Conservation (phyloP, 495 filamentous ascomycete genomes). For the Cudoniella acicularis region DNA sequence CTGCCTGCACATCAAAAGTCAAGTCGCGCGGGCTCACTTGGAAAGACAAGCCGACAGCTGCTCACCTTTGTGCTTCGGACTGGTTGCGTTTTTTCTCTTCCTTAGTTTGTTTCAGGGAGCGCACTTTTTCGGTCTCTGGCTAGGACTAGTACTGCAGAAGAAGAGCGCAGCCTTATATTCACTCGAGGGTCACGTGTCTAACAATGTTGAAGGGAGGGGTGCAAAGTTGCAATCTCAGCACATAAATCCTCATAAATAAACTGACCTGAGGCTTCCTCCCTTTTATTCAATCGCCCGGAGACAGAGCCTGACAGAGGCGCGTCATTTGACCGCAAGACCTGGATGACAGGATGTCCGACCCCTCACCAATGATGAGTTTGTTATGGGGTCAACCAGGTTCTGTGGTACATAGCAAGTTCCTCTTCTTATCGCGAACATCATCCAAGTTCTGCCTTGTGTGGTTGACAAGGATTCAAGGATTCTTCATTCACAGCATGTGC, state of each 20-base stretch:
- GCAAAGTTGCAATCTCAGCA: neutral
- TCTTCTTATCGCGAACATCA: conserved; percentile 9
- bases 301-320: neutral
- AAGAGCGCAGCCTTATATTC: too few relatives aligned
- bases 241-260: neutral
- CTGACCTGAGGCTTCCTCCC: neutral
- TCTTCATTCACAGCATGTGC: conserved; percentile 18
- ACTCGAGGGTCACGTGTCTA: too few relatives aligned
- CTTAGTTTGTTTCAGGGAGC: too few relatives aligned
- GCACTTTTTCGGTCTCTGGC: too few relatives aligned
- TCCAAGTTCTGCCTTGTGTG: conserved; percentile 16
- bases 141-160: too few relatives aligned
- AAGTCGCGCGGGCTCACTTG: too few relatives aligned
- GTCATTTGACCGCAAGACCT: conserved; percentile 12
- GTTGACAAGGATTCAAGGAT: conserved; percentile 12
- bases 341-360: neutral
- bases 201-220: too few relatives aligned
- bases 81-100: too few relatives aligned
- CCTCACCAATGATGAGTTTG: neutral
- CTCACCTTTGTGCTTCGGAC: too few relatives aligned
- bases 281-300: too few relatives aligned
- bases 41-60: too few relatives aligned
- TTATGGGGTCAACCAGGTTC: neutral
- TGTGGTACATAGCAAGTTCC: neutral
- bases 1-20: too few relatives aligned